Evolutionary conservation across 768 basidiomycete species (phyloP), one percentile per base, ranked within the genome.

Genomic region (Termitomyces sp.): DNA sequence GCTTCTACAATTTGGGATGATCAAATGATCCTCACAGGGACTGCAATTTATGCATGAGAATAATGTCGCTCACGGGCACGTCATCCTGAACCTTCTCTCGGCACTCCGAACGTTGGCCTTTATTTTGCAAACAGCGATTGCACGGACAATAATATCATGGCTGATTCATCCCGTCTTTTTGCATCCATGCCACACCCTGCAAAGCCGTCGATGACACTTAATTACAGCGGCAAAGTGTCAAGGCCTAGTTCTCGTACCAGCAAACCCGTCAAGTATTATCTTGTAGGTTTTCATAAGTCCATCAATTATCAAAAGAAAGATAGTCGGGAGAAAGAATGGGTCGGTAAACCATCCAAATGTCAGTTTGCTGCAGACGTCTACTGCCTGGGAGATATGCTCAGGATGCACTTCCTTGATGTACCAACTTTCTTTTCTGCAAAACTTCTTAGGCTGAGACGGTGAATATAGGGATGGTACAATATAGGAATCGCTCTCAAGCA

Each of bases 41-140:
- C 25, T 73, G 14, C 62, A 68, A 55, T 70, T 69, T 55, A 67
- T 73, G 64, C 72, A 73, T 52, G 37, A 65, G 14, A 55, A 67
- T 27, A 28, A 60, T 52, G 64, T 73, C 8, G 68, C 68, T 12
- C 70, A 71, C 51, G 23, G 58, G 58, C 50, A 35, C 6, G 57
- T 41, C 45, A 23, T 42, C 30, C 39, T 27, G 3, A 30, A 17
- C 28, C 34, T 40, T 28, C 40, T 32, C 10, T 10, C 28, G 0
- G 27, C 21, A 8, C 19, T 39, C 21, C 12, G 10, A 35, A 16
- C 9, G 10, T 19, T 55, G 17, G 40, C 32, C 9, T 34, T 14
- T 28, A 21, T 9, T 34, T 25, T 47, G 19, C 30, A 19, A 49
- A 37, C 12, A 59, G 58, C 12, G 54, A 55, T 28, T 59, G 58